Conservation (phyloP, 2,329 filamentous ascomycete genomes). For the Pseudocercospora crystallina region DNA sequence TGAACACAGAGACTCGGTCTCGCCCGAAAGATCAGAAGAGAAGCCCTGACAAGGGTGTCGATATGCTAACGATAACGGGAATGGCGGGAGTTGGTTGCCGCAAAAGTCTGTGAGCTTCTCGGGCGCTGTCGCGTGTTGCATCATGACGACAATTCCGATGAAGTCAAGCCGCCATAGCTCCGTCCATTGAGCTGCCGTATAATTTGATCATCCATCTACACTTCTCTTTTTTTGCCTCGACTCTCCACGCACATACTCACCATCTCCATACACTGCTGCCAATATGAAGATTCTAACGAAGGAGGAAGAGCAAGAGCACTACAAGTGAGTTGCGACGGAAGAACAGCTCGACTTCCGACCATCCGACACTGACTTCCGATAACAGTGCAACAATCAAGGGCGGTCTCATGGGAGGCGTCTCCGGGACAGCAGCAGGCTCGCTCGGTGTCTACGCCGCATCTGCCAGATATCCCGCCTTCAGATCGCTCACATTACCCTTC, state of each 20-base stretch:
- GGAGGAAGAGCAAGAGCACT: conserved; percentile 87
- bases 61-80: too few species aligned
- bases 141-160: background rate
- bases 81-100: background rate
- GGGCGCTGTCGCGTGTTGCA: too few species aligned
- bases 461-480: conserved; percentile 73
- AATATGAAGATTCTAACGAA: conserved; percentile 93
- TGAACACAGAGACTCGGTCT: too few species aligned
- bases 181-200: conserved; percentile 4
- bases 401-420: conserved; percentile 68
- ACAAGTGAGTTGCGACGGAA: conserved; percentile 53
- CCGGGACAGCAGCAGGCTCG: conserved; percentile 67
- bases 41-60: too few species aligned
- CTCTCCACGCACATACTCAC: conserved; percentile 26
- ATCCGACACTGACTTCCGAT: background rate
- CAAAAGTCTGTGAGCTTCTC: background rate
- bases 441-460: conserved; percentile 67
- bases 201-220: background rate
- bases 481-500: conserved; percentile 81
- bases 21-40: too few species aligned
- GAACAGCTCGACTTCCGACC: too few species aligned
- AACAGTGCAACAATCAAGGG: conserved; percentile 71
- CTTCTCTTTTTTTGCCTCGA: background rate
- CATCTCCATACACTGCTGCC: background rate
- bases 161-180: conserved; percentile 5